phyloP scores from a whole-genome alignment of 208 protist species.

The Wallacemonas rigidus region DNA sequence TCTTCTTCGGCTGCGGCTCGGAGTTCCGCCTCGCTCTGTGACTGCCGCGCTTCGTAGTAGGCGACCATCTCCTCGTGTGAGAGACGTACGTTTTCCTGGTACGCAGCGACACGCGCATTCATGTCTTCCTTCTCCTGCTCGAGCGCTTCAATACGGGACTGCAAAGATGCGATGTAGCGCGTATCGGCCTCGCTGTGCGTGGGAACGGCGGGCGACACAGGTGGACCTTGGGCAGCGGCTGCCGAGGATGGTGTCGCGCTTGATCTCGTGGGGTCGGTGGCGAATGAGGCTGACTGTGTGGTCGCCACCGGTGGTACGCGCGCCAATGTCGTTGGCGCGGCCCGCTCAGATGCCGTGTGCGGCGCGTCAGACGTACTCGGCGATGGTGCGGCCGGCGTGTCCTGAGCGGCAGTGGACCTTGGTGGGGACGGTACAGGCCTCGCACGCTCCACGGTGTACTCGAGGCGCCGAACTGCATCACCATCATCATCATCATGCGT shows the following conservation, averaged over 20 bases:
- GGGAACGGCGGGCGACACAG: background rate
- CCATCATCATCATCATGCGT: too few species aligned
- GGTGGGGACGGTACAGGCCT: too few species aligned
- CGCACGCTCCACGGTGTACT: conserved; percentile 10
- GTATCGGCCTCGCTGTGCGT: background rate
- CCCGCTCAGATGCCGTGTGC: background rate
- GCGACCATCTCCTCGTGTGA: conserved; percentile 39
- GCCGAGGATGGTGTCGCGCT: background rate
- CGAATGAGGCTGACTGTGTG: background rate
- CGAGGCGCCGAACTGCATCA: background rate
- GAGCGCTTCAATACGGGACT: conserved; percentile 24
- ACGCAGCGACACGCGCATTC: conserved; percentile 25
- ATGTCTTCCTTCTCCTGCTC: conserved; percentile 37
- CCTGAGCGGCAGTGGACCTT: too few species aligned
- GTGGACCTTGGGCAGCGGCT: background rate
- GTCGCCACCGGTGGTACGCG: background rate
- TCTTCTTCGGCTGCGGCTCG: background rate
- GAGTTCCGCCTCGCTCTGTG: conserved; percentile 9
- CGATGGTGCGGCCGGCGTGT: background rate
- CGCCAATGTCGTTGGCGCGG: background rate
- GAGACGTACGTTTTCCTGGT: conserved; percentile 42
- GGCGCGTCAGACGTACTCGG: background rate
- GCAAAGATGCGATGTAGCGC: background rate
- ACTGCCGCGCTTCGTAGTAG: conserved; percentile 45
- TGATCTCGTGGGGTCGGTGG: background rate